Evolutionary conservation across 139 green algal genomes (phyloP).

Genomic region (Haematococcus lacustris): DNA sequence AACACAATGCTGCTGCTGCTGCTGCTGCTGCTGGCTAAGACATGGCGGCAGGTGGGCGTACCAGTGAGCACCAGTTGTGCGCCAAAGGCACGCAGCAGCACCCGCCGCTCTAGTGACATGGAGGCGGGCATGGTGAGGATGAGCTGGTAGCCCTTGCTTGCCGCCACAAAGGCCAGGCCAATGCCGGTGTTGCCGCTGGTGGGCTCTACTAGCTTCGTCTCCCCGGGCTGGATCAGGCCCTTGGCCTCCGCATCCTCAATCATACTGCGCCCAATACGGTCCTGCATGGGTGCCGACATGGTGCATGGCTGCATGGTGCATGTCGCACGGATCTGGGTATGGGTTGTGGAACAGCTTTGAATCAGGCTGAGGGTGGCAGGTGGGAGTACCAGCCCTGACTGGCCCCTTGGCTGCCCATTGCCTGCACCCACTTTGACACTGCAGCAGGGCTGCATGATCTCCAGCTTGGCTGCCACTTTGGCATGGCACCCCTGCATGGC

Average conservation of each 20-base stretch:
- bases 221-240: conserved; percentile 78
- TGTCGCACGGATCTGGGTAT: too few species aligned
- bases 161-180: conserved; percentile 90
- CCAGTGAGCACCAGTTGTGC: conserved; percentile 72
- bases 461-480: conserved; percentile 64
- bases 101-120: conserved; percentile 92
- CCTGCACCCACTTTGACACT: conserved; percentile 54
- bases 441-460: conserved; percentile 81
- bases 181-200: conserved; percentile 84
- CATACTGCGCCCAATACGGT: conserved; percentile 90
- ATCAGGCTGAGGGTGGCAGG: too few species aligned
- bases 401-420: not conserved
- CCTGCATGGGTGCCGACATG: too few species aligned
- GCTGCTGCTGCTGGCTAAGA: too few species aligned
- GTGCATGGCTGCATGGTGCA: too few species aligned
- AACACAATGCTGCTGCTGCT: too few species aligned
- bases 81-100: conserved; percentile 87
- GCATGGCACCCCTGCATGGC: conserved; percentile 25
- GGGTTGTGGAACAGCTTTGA: too few species aligned
- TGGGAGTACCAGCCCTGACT: too few species aligned
- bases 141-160: conserved; percentile 89
- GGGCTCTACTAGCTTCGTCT: conserved; percentile 86
- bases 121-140: conserved; percentile 98
- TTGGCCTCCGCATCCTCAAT: conserved; percentile 79
- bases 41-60: conserved; percentile 10